Conservation (phyloP, 1,139 yeast species). For the Protomyces arabidopsidicola region DNA sequence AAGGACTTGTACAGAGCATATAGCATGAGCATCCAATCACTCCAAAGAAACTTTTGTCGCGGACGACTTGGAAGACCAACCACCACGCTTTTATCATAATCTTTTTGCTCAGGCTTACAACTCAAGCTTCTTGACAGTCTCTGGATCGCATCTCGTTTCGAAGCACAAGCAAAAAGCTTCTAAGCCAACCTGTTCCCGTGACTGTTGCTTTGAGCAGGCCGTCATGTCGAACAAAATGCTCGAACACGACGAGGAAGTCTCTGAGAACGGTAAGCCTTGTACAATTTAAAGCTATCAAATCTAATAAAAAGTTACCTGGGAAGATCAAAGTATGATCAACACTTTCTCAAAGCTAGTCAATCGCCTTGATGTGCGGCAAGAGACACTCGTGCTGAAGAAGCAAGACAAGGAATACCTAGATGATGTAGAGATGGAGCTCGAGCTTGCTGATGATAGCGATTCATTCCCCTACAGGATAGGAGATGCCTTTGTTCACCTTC, state of each 20-base stretch:
- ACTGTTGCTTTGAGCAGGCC: neutral
- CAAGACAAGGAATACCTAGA: conserved; percentile 84
- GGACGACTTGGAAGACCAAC: neutral
- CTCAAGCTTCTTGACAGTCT: too few relatives aligned
- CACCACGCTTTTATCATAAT: too few relatives aligned
- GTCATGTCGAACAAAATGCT: conserved; percentile 8
- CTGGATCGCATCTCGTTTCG: too few relatives aligned
- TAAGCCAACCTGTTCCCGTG: too few relatives aligned
- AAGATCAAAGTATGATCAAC: conserved; percentile 84
- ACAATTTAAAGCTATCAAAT: neutral
- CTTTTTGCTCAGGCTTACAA: too few relatives aligned
- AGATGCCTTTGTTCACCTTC: conserved; percentile 66
- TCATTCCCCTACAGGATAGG: conserved; percentile 56
- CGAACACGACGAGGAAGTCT: conserved; percentile 18
- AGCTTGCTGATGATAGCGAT: conserved; percentile 76
- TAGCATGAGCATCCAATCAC: too few relatives aligned
- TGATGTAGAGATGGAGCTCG: conserved; percentile 79
- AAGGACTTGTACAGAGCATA: too few relatives aligned
- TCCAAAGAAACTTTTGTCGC: neutral
- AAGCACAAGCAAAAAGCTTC: too few relatives aligned
- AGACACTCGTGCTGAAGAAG: conserved; percentile 49
- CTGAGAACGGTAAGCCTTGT: conserved; percentile 5
- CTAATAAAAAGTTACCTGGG: conserved; percentile 58
- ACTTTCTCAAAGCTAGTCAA: conserved; percentile 76
- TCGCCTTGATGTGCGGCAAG: conserved; percentile 56